Conservation (phyloP, 2,329 filamentous ascomycete species). For the Lachnellula hyalina region DNA sequence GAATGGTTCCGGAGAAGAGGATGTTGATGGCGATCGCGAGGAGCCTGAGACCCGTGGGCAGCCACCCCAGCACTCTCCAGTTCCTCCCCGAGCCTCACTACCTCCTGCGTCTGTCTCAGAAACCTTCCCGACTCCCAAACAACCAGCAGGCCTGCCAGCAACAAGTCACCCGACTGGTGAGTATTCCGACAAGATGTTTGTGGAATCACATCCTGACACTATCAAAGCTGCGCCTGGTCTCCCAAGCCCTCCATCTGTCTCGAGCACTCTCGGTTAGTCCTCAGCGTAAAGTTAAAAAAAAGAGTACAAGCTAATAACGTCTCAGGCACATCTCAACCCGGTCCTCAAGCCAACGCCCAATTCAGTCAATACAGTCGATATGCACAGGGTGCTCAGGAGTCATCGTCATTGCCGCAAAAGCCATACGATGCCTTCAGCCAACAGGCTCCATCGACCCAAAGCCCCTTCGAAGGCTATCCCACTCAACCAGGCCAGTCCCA, state of each 20-base stretch:
- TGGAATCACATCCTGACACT: constrained; percentile 9
- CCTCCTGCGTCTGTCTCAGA: constrained; percentile 65
- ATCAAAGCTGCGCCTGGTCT: constrained; percentile 29
- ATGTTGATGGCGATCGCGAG: constrained; percentile 91
- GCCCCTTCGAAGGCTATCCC: constrained; percentile 58
- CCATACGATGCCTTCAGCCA: constrained; percentile 83
- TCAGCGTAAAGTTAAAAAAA: not conserved
- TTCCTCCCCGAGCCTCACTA: constrained; percentile 78
- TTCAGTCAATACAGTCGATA: constrained; percentile 68
- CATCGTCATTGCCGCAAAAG: constrained; percentile 63
- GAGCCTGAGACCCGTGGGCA: constrained; percentile 92
- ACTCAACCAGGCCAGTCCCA: constrained; percentile 55
- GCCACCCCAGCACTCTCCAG: constrained; percentile 87
- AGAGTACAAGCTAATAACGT: not conserved
- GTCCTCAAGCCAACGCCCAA: constrained; percentile 27
- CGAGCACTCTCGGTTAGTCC: constrained; percentile 34
- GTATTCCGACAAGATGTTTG: constrained; percentile 32
- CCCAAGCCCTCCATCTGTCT: constrained; percentile 33
- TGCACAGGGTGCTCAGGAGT: constrained; percentile 57
- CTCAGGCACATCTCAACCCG: constrained; percentile 25
- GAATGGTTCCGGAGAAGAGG: constrained; percentile 69
- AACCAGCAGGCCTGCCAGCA: constrained; percentile 43
- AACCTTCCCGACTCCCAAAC: constrained; percentile 42
- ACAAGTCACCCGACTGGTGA: constrained; percentile 38
- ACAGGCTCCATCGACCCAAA: constrained; percentile 53